Evolutionary conservation across 2,329 filamentous ascomycete genomes (phyloP).

Genomic region (Scolecobasidium constrictum): DNA sequence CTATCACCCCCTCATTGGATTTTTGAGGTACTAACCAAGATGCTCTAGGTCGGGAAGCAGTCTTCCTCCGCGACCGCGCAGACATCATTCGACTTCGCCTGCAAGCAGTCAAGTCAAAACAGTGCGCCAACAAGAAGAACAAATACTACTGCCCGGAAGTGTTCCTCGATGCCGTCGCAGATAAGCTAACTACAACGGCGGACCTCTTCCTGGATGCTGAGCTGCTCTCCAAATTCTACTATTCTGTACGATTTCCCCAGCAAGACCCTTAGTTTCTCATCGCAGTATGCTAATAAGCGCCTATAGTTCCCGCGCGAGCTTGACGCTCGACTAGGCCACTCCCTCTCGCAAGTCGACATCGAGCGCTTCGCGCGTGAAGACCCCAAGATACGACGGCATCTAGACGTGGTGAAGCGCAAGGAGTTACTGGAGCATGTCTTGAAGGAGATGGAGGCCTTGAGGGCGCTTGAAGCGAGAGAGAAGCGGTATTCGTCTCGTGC

Average conservation of each 20-base stretch:
- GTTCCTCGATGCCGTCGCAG: conserved; percentile 93
- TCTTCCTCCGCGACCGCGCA: conserved; percentile 85
- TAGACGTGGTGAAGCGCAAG: conserved; percentile 87
- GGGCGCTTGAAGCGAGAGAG: conserved; percentile 65
- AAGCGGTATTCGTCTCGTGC: conserved; percentile 2
- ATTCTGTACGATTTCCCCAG: conserved; percentile 44
- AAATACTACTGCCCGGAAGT: conserved; percentile 97
- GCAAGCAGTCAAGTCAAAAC: conserved; percentile 76
- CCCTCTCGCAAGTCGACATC: conserved; percentile 67
- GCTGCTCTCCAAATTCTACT: conserved; percentile 92
- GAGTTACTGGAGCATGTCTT: conserved; percentile 86
- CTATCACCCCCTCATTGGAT: neutral
- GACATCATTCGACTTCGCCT: conserved; percentile 87
- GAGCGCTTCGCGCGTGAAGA: conserved; percentile 91
- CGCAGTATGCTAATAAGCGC: neutral
- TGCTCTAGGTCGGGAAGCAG: conserved; percentile 76
- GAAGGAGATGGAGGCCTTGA: conserved; percentile 87
- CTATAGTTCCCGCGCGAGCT: conserved; percentile 73
- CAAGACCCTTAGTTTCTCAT: neutral
- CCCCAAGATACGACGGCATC: conserved; percentile 73
- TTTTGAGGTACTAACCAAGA: neutral
- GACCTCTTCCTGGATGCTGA: conserved; percentile 97
- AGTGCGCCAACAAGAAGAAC: conserved; percentile 73
- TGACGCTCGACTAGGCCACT: conserved; percentile 72
- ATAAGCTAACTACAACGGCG: conserved; percentile 87